Evolutionary conservation across 75 land plant species (phyloP).

Genomic region (Picea glauca): DNA sequence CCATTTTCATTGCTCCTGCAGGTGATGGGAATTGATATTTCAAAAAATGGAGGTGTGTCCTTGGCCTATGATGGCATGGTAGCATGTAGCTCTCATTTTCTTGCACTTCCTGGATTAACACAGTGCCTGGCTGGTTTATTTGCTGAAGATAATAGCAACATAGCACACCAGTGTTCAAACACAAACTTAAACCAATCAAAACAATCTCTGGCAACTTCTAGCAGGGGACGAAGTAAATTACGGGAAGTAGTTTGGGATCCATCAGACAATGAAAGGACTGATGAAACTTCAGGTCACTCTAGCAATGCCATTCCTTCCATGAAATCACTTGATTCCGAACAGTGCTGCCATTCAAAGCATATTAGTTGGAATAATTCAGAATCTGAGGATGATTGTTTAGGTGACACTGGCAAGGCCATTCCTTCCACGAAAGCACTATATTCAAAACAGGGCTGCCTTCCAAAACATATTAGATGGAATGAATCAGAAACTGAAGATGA

Average conservation of each 20-base stretch:
- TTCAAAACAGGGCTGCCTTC: conserved; percentile 5
- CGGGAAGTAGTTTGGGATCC: neutral
- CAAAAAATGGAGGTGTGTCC: conserved; percentile 6
- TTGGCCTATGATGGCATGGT: conserved; percentile 41
- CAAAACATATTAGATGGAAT: conserved; percentile 6
- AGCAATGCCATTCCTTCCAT: neutral
- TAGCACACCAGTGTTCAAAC: neutral
- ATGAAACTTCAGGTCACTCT: neutral
- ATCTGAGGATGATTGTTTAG: neutral
- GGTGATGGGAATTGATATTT: conserved; percentile 24
- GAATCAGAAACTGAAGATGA: conserved; percentile 1
- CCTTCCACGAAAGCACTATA: neutral
- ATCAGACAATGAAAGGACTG: conserved; percentile 1
- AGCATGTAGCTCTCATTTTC: conserved; percentile 1
- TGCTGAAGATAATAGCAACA: neutral
- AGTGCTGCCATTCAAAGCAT: neutral
- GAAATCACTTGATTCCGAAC: conserved; percentile 1
- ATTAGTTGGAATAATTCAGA: conserved; percentile 6
- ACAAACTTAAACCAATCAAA: neutral
- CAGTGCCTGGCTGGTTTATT: conserved; percentile 8
- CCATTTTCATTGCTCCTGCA: conserved; percentile 1
- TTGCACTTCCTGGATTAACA: neutral
- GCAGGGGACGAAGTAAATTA: neutral
- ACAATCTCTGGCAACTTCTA: neutral
- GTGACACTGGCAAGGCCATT: neutral